Base-by-base conservation (phyloP, 495 filamentous ascomycete genomes). In the Hypoxylon fuscum region DNA sequence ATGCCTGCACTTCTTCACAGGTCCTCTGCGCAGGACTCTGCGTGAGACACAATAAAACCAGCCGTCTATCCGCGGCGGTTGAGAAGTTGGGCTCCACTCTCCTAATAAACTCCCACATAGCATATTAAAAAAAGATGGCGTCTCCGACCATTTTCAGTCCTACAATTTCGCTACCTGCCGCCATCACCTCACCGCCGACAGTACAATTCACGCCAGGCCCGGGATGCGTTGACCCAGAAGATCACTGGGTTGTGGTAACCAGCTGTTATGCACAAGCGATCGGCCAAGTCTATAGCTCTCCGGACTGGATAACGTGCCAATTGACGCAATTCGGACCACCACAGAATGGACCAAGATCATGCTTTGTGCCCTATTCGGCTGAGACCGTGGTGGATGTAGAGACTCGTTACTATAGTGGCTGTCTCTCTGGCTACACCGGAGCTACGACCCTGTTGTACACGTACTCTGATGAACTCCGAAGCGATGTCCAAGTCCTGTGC, bases 351-450 rank as follows among this genome's bases (percentile, higher is more conserved):
- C 31, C 54, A 20, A 22, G 32, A 21, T 48, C 43, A 22, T 58
- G 55, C 37, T 42, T 29, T 14, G 23, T 22, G 20, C 55, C 55
- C 23, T 49, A 48, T 12, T 20, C 32, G 15, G 53, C 53, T 27
- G 17, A 38, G 5, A 58, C 55, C 21, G 75, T 78, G 20, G 71
- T 77, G 12, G 75, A 78, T 38, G 74, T 69, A 4, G 72, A 45
- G 45, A 77, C 76, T 18, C 17, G 69, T 43, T 44, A 73, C 44
- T 50, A 58, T 17, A 49, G 18, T 15, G 55, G 45, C 44, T 58
- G 55, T 42, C 43, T 44, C 44, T 32, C 34, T 21, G 55, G 34
- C 35, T 58, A 58, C 44, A 43, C 22, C 12, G 45, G 11, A 21
- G 43, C 44, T 2, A 18, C 22, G 8, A 48, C 43, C 32, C 2